These are phyloP conservation scores for Yarrowia keelungensis DNA, from an alignment of 805 yeast species.

Conservation along the genomic window DNA sequence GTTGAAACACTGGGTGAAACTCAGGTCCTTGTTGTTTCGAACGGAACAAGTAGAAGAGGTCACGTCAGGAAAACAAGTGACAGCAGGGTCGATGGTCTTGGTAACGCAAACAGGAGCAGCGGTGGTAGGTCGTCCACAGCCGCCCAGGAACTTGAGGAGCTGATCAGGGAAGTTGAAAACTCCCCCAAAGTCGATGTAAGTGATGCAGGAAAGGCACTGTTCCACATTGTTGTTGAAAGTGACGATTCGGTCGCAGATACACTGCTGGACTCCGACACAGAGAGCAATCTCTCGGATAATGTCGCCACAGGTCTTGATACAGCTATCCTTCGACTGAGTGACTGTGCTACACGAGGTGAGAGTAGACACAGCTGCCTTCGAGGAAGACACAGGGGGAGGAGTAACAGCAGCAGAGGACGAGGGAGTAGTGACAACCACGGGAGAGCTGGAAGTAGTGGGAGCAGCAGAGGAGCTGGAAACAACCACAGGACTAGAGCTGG, in stretches of 20 bases:
- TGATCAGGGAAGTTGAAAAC: background rate
- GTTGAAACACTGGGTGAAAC: background rate
- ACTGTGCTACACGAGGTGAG: constrained; percentile 12
- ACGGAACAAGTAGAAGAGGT: background rate
- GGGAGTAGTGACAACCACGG: background rate
- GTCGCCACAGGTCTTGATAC: background rate
- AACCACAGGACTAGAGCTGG: background rate
- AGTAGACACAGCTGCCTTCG: background rate
- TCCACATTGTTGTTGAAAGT: constrained; percentile 1
- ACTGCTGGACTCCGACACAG: constrained; percentile 5
- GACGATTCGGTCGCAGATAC: constrained; percentile 1
- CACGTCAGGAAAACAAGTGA: constrained; percentile 10
- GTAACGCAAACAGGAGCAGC: constrained; percentile 2
- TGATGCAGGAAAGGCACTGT: constrained; percentile 1
- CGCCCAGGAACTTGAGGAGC: background rate
- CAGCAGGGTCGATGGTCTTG: constrained; percentile 9
- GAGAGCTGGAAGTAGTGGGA: background rate
- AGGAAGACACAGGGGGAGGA: background rate
- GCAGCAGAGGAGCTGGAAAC: background rate
- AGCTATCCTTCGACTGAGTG: background rate
- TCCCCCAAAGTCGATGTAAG: constrained; percentile 6
- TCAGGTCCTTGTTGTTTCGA: background rate
- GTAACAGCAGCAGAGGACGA: background rate
- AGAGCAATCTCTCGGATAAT: constrained; percentile 15
- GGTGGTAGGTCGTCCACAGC: constrained; percentile 8